phyloP scores from a whole-genome alignment of 164 flowering plant genomes.

The Annona squamosa region DNA sequence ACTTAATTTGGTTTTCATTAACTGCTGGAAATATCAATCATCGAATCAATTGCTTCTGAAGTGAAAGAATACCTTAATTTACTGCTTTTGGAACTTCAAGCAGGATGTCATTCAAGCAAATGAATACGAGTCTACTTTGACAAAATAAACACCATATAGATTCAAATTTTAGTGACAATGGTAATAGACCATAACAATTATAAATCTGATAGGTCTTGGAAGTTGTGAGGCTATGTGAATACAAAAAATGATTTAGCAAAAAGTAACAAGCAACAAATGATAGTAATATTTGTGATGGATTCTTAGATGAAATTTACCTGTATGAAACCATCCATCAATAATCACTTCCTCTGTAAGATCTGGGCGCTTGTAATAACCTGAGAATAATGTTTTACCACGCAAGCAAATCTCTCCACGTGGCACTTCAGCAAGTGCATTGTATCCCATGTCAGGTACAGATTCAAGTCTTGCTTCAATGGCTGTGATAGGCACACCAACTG shows the following conservation, averaged over 20 bases:
- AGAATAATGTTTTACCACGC: constrained; percentile 78
- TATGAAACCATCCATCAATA: constrained; percentile 94
- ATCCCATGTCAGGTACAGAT: constrained; percentile 96
- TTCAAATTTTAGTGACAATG: background rate
- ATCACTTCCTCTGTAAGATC: constrained; percentile 71
- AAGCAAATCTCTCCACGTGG: constrained; percentile 97
- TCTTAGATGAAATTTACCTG: constrained; percentile 44
- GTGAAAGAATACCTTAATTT: background rate
- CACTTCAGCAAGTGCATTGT: constrained; percentile 64
- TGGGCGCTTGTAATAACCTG: constrained; percentile 78
- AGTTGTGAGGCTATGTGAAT: no score
- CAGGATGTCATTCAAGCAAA: background rate
- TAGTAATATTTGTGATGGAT: background rate
- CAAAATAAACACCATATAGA: background rate
- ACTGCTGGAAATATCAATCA: background rate
- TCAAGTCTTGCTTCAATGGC: constrained; percentile 90
- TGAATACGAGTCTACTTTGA: background rate
- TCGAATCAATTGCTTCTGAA: background rate
- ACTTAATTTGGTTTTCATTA: background rate
- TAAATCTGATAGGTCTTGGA: no score
- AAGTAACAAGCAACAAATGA: background rate
- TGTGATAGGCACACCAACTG: constrained; percentile 80
- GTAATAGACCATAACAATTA: background rate
- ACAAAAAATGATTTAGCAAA: background rate
- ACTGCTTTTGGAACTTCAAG: background rate